phyloP scores from a whole-genome alignment of 1,284 basidiomycete species.

The Moniliella sp. region DNA sequence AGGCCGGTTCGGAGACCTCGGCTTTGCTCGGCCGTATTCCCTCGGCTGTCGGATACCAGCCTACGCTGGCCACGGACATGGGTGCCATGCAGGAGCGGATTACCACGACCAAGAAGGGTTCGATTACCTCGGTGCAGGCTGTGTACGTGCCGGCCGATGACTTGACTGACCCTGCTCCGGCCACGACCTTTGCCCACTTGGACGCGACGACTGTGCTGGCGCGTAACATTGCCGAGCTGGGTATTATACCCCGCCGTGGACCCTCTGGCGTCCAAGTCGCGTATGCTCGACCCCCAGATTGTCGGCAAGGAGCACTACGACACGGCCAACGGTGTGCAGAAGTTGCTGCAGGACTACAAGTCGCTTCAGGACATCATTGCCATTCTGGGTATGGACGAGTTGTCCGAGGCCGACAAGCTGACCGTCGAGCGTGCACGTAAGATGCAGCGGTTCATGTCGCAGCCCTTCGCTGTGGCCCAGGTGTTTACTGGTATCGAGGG shows the following conservation, averaged over 20 bases:
- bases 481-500: slow-evolving; percentile 98
- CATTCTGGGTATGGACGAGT: slow-evolving; percentile 96
- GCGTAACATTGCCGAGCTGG: slow-evolving; percentile 94
- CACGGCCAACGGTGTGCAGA: slow-evolving; percentile 80
- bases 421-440: slow-evolving; percentile 55
- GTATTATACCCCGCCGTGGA: slow-evolving; percentile 99
- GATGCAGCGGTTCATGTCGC: slow-evolving; percentile 74
- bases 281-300: slow-evolving; percentile 97
- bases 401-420: slow-evolving; percentile 97
- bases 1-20: slow-evolving; percentile 99
- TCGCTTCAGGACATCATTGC: slow-evolving; percentile 66
- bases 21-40: slow-evolving; percentile 98
- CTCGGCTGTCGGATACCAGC: slow-evolving; percentile 98
- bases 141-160: slow-evolving; percentile 98
- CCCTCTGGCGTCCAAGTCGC: slow-evolving; percentile 94
- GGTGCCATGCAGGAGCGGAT: slow-evolving; percentile 97
- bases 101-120: slow-evolving; percentile 99
- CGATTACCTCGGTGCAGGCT: slow-evolving; percentile 95
- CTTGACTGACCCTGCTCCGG: slow-evolving; percentile 97
- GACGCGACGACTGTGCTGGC: slow-evolving; percentile 97
- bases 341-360: slow-evolving; percentile 98
- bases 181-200: slow-evolving; percentile 98
- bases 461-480: slow-evolving; percentile 97
- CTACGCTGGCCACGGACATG: slow-evolving; percentile 97
- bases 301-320: slow-evolving; percentile 81